phyloP scores from a whole-genome alignment of 1,284 basidiomycete species.

The Schizophyllum commune region DNA sequence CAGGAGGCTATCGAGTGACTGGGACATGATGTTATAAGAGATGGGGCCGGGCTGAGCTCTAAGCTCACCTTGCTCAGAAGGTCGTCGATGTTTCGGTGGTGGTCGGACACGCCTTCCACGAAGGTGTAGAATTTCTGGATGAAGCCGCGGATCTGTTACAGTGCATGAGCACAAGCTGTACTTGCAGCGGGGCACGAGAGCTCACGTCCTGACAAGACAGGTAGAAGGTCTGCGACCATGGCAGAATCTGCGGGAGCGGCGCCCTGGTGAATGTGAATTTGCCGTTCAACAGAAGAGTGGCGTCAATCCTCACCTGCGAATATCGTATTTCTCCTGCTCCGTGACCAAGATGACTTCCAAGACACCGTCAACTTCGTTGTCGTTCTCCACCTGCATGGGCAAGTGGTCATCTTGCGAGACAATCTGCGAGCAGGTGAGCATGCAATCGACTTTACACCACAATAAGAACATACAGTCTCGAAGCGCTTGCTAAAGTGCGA shows the following conservation, averaged over 20 bases:
- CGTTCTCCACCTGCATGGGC: slow-evolving; percentile 79
- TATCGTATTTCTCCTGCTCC: slow-evolving; percentile 54
- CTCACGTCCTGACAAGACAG: slow-evolving; percentile 88
- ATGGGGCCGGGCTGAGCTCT: too few species aligned
- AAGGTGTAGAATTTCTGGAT: slow-evolving; percentile 97
- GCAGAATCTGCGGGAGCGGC: slow-evolving; percentile 69
- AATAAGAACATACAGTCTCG: slow-evolving; percentile 50
- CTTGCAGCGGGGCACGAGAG: slow-evolving; percentile 4
- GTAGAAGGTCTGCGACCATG: slow-evolving; percentile 95
- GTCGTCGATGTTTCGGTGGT: slow-evolving; percentile 89
- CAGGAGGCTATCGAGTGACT: slow-evolving; percentile 87
- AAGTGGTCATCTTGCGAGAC: slow-evolving; percentile 87
- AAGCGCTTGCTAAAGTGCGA: slow-evolving; percentile 79
- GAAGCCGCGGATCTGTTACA: slow-evolving; percentile 73
- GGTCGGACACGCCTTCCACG: slow-evolving; percentile 88
- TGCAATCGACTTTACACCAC: background rate
- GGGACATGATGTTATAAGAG: background rate
- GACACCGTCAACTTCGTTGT: slow-evolving; percentile 69
- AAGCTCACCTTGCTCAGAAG: slow-evolving; percentile 77
- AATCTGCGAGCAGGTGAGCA: slow-evolving; percentile 43
- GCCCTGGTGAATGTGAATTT: slow-evolving; percentile 35
- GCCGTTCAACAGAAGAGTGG: too few species aligned
- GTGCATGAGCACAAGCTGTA: background rate
- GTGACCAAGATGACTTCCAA: slow-evolving; percentile 83
- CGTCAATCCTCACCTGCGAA: too few species aligned